phyloP scores from a whole-genome alignment of 768 basidiomycete genomes.

The Lentinula sp. region DNA sequence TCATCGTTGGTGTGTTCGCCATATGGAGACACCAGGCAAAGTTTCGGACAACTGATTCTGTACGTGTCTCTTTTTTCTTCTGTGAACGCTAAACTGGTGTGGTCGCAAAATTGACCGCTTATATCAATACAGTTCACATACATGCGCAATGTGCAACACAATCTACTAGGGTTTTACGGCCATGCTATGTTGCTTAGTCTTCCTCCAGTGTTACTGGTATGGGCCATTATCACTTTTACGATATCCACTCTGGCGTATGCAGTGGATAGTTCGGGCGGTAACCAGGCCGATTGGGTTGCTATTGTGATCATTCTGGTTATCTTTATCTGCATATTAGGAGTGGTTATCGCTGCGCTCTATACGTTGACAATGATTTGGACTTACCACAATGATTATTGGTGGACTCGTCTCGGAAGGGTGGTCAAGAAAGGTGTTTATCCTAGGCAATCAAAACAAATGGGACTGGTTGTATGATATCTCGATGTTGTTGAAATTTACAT shows the following conservation, averaged over 20 bases:
- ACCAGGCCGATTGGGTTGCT: constrained; percentile 19
- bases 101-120: background rate
- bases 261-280: constrained; percentile 24
- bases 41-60: constrained; percentile 35
- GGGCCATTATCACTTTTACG: constrained; percentile 46
- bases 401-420: background rate
- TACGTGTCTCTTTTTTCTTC: constrained; percentile 13
- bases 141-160: constrained; percentile 44
- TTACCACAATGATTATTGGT: constrained; percentile 20
- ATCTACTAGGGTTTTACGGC: constrained; percentile 37
- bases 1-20: constrained; percentile 49
- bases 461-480: background rate
- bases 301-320: constrained; percentile 35
- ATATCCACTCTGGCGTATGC: constrained; percentile 39
- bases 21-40: constrained; percentile 52
- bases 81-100: background rate
- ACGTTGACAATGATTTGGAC: constrained; percentile 48
- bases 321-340: constrained; percentile 31
- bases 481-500: too few species aligned
- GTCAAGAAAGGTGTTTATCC: background rate
- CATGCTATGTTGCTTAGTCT: constrained; percentile 46
- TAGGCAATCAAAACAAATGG: background rate
- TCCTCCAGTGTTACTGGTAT: constrained; percentile 48
- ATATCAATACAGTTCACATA: constrained; percentile 37
- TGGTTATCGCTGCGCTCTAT: constrained; percentile 35